These are phyloP conservation scores for Komagataea norvegica DNA, from an alignment of 1,139 yeast genomes.

Conservation along the genomic window DNA sequence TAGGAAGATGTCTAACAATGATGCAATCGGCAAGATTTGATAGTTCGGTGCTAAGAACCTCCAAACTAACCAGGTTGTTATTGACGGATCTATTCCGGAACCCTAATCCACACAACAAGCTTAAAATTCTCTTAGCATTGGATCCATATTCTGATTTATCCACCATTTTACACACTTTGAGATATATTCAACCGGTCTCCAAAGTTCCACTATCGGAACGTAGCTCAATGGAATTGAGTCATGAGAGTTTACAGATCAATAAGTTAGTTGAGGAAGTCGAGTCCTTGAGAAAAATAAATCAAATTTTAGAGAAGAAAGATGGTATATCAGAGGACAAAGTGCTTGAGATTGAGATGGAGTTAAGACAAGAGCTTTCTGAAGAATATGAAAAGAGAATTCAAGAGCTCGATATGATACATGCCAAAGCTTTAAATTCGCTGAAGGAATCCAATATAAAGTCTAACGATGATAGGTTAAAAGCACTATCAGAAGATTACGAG, in stretches of 20 bases:
- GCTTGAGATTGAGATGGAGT: conserved; percentile 27
- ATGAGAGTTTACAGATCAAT: conserved; percentile 3
- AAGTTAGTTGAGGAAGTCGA: conserved; percentile 18
- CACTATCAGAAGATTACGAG: conserved; percentile 25
- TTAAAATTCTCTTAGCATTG: conserved; percentile 46
- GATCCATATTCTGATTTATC: conserved; percentile 45
- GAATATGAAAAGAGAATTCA: conserved; percentile 31
- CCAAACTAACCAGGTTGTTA: conserved; percentile 43
- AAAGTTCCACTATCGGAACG: conserved; percentile 21
- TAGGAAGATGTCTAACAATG: conserved; percentile 42
- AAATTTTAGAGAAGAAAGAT: conserved; percentile 24
- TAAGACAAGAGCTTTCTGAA: conserved; percentile 31
- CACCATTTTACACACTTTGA: conserved; percentile 22
- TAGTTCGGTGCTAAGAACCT: conserved; percentile 39
- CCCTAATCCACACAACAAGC: conserved; percentile 25
- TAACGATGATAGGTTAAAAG: conserved; percentile 20
- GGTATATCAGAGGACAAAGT: conserved; percentile 20
- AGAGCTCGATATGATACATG: conserved; percentile 26
- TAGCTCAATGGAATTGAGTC: conserved; percentile 15
- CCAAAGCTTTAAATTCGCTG: conserved; percentile 25
- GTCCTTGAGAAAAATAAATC: conserved; percentile 12
- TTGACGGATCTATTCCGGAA: conserved; percentile 40
- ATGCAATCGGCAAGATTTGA: conserved; percentile 32
- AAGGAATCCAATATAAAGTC: conserved; percentile 20
- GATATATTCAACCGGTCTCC: conserved; percentile 26